Percentiles rank a stretch among this genome's conserved stretches.
Conservation (phyloP, 2,329 filamentous ascomycete species). For the Graphilbum sp. region DNA sequence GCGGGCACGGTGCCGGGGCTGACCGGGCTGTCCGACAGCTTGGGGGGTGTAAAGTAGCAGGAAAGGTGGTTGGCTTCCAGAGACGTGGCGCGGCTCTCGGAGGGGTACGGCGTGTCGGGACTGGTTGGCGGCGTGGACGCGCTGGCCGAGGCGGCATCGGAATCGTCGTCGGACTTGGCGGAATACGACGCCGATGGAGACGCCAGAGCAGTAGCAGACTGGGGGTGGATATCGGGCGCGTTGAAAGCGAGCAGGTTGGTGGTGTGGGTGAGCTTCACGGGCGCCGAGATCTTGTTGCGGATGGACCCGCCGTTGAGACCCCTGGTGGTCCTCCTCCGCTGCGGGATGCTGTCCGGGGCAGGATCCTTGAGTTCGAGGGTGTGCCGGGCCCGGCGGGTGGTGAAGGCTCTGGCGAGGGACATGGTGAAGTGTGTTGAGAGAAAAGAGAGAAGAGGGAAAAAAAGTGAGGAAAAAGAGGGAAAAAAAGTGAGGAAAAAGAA, state of each 20-base stretch:
- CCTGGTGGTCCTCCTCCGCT: slow-evolving; percentile 35
- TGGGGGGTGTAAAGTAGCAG: slow-evolving; percentile 43
- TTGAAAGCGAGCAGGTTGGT: slow-evolving; percentile 96
- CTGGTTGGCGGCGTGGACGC: slow-evolving; percentile 47
- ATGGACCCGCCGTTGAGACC: slow-evolving; percentile 24
- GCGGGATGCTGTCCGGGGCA: slow-evolving; percentile 20
- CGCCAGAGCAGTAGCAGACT: slow-evolving; percentile 21
- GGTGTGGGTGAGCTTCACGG: slow-evolving; percentile 75
- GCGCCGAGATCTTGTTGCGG: slow-evolving; percentile 67
- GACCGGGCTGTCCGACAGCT: slow-evolving; percentile 19
- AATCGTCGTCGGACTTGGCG: slow-evolving; percentile 50
- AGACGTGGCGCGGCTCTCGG: slow-evolving; percentile 30
- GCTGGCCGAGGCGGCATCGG: slow-evolving; percentile 42
- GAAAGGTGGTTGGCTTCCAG: slow-evolving; percentile 51
- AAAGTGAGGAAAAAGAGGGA: not conserved
- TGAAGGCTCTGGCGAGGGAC: slow-evolving; percentile 51
- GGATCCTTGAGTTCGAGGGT: slow-evolving; percentile 27
- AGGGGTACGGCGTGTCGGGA: slow-evolving; percentile 44
- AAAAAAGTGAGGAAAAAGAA: not conserved
- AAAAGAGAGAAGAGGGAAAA: not conserved
- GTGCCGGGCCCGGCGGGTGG: slow-evolving; percentile 49
- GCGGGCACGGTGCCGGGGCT: not conserved
- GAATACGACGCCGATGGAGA: slow-evolving; percentile 23
- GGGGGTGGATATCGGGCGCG: slow-evolving; percentile 59
- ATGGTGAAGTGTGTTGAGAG: slow-evolving; percentile 7